Conservation (phyloP, 1,139 yeast genomes). For the Meyerozyma elateridarum region DNA sequence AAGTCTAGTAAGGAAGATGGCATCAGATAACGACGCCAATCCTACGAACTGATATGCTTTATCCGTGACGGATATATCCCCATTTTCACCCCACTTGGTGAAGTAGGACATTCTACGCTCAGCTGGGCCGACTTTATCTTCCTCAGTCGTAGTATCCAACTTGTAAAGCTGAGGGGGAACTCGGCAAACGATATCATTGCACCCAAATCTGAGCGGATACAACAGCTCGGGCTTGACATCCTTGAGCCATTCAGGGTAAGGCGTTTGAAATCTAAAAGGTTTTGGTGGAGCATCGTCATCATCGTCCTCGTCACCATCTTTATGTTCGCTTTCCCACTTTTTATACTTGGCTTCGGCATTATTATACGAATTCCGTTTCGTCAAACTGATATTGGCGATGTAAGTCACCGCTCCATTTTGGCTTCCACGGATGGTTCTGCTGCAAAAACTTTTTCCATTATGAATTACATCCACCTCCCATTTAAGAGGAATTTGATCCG, state of each 20-base stretch:
- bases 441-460: conserved; percentile 57
- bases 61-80: conserved; percentile 12
- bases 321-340: conserved; percentile 12
- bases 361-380: conserved; percentile 27
- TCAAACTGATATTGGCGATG: conserved; percentile 51
- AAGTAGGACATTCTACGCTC: conserved; percentile 41
- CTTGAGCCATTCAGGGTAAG: conserved; percentile 28
- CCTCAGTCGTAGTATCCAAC: conserved; percentile 21
- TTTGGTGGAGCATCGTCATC: conserved; percentile 18
- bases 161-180: conserved; percentile 39
- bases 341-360: conserved; percentile 22
- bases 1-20: conserved; percentile 47
- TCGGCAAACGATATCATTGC: conserved; percentile 12
- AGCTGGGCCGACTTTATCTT: conserved; percentile 22
- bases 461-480: conserved; percentile 25
- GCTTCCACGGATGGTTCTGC: conserved; percentile 52
- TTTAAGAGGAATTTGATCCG: conserved; percentile 12
- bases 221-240: conserved; percentile 13
- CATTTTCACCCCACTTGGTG: conserved; percentile 36
- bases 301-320: conserved; percentile 25
- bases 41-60: conserved; percentile 53
- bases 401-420: conserved; percentile 51
- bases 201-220: neutral
- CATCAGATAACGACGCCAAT: conserved; percentile 59
- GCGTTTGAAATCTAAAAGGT: conserved; percentile 38